These are phyloP conservation scores for Tricholomella constricta DNA, from an alignment of 768 basidiomycete species.

Conservation along the genomic window DNA sequence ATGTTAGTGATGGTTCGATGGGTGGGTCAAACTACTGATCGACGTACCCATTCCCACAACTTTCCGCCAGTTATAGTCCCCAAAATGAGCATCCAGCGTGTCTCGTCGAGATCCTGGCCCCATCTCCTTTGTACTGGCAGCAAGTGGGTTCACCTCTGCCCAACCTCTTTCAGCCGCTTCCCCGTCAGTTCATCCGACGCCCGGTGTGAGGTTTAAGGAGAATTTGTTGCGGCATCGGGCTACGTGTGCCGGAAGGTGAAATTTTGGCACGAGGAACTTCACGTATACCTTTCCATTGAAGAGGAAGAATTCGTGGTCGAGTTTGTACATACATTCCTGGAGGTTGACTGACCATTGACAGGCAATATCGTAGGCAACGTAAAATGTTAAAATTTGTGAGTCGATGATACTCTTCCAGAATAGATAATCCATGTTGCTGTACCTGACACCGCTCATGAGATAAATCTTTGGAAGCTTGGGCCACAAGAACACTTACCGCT, in stretches of 20 bases:
- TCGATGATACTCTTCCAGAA: constrained; percentile 12
- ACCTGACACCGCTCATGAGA: constrained; percentile 15
- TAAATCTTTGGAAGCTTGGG: too few relatives aligned
- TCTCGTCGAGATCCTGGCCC: background rate
- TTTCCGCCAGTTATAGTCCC: constrained; percentile 4
- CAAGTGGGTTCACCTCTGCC: background rate
- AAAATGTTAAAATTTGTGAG: background rate
- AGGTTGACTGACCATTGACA: constrained; percentile 22
- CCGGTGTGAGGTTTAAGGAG: background rate
- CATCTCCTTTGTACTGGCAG: constrained; percentile 4
- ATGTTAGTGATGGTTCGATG: background rate
- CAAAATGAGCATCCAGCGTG: constrained; percentile 2
- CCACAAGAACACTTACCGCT: constrained; percentile 23
- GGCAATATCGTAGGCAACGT: constrained; percentile 22
- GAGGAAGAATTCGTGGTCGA: constrained; percentile 1
- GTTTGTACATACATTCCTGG: constrained; percentile 3
- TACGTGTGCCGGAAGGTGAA: constrained; percentile 9
- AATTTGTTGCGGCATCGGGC: background rate
- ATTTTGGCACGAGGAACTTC: constrained; percentile 26
- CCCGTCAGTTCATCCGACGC: background rate
- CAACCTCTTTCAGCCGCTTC: background rate
- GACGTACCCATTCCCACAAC: background rate
- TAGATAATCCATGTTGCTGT: constrained; percentile 27
- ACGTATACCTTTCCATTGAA: background rate
- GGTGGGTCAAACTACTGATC: too few relatives aligned